Evolutionary conservation across 2,329 filamentous ascomycete species (phyloP), one percentile per base, ranked within the genome.

Genomic region (Penicillium palitans): DNA sequence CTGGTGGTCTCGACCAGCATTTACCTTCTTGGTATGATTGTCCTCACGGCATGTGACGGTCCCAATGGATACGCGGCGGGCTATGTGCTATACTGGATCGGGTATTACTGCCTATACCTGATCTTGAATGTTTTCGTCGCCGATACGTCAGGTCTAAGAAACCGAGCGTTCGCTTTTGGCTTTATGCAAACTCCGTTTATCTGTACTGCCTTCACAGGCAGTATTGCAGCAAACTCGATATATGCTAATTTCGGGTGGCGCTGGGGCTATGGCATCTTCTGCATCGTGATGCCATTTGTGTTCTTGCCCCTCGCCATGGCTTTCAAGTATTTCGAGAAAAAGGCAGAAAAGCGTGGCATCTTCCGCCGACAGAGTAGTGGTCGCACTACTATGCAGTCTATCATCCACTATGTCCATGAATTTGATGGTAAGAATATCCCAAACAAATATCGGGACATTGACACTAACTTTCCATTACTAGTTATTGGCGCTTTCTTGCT

Each of bases 21-120:
- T 54, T 80, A 79, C 68, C 74, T 80, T 0, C 50, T 81, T 0
- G 80, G 81, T 13, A 76, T 88, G 52, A 77, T 87, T 60, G 80
- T 90, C 72, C 84, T 88, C 68, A 86, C 88, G 1, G 77, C 78
- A 1, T 88, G 85, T 70, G 78, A 80, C 5, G 84, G 84, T 53
- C 81, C 89, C 10, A 75, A 83, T 66, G 83, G 81, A 1, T 90
- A 87, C 67, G 83, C 85, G 15, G 86, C 86, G 0, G 86, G 84
- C 1, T 82, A 86, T 42, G 82, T 87, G 0, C 81, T 89, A 55
- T 88, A 86, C 68, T 81, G 79, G 69, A 80, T 87, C 25, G 87
- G 87, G 2, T 70, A 79, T 55, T 77, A 82, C 39, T 84, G 82
- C 4, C 74, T 88, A 8, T 77, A 78, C 33, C 84, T 85, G 60